These are phyloP conservation scores for Tuber borchii DNA, from an alignment of 495 filamentous ascomycete species.

Conservation along the genomic window DNA sequence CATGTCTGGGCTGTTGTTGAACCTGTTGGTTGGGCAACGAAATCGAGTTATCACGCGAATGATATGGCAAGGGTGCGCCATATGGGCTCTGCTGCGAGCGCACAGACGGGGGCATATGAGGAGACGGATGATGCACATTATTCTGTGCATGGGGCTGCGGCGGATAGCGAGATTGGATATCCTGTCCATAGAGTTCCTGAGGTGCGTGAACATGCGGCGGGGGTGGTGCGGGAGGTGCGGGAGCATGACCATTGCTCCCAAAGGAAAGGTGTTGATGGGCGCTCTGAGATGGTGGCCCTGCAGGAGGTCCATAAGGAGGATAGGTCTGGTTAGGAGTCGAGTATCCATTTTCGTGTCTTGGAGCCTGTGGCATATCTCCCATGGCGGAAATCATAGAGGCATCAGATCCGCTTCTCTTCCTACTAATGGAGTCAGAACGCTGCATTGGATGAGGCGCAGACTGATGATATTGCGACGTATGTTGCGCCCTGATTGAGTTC, in stretches of 20 bases:
- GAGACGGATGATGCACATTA: slow-evolving; percentile 28
- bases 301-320: slow-evolving; percentile 27
- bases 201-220: slow-evolving; percentile 33
- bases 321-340: slow-evolving; percentile 36
- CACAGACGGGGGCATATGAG: slow-evolving; percentile 30
- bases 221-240: slow-evolving; percentile 25
- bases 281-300: slow-evolving; percentile 31
- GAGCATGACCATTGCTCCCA: slow-evolving; percentile 24
- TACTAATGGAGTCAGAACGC: slow-evolving; percentile 27
- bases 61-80: slow-evolving; percentile 28
- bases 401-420: slow-evolving; percentile 41
- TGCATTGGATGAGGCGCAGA: slow-evolving; percentile 40
- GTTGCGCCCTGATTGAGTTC: slow-evolving; percentile 29
- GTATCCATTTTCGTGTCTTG: slow-evolving; percentile 31
- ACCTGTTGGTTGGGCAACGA: slow-evolving; percentile 30
- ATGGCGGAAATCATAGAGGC: slow-evolving; percentile 31
- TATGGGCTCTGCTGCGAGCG: slow-evolving; percentile 33
- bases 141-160: slow-evolving; percentile 29
- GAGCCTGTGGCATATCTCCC: slow-evolving; percentile 22
- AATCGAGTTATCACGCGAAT: slow-evolving; percentile 34
- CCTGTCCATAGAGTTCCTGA: slow-evolving; percentile 37
- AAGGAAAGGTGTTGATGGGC: slow-evolving; percentile 38
- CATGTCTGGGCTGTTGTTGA: slow-evolving; percentile 29
- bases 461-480: slow-evolving; percentile 35
- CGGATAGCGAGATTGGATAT: slow-evolving; percentile 27